Evolutionary conservation across 805 yeast genomes (phyloP).

Genomic region (Cyberlindnera amylophila): DNA sequence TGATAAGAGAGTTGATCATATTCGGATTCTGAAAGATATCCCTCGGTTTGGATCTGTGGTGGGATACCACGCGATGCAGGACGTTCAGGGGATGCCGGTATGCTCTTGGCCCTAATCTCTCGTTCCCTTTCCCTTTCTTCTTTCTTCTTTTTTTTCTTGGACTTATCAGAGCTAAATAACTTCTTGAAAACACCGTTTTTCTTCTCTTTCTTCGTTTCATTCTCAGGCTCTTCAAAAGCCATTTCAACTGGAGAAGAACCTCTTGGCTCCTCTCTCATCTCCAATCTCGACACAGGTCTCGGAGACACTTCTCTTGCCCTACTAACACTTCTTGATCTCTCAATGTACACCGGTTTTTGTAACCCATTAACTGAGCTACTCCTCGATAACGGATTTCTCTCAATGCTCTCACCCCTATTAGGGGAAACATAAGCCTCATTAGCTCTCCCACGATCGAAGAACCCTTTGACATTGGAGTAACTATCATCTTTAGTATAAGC

Average conservation of each 20-base stretch:
- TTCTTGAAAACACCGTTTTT: conserved; percentile 6
- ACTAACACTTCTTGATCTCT: conserved; percentile 1
- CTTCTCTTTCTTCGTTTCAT: conserved; percentile 1
- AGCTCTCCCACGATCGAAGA: not conserved
- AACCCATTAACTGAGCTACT: not conserved
- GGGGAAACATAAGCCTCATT: not conserved
- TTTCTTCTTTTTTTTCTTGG: conserved; percentile 3
- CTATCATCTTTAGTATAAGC: not conserved
- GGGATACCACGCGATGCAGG: no score
- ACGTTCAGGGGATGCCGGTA: not conserved
- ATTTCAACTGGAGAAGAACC: conserved; percentile 1
- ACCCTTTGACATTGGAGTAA: not conserved
- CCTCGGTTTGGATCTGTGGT: no score
- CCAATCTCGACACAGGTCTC: not conserved
- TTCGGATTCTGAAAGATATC: no score
- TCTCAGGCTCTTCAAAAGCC: not conserved
- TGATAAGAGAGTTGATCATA: no score
- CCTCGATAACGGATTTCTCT: no score
- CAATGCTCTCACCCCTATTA: no score
- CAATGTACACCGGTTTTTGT: not conserved
- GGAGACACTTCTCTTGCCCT: not conserved
- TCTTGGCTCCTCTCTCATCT: not conserved
- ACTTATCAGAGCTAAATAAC: conserved; percentile 5
- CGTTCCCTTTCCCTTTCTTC: conserved; percentile 1
- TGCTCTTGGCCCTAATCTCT: not conserved